These are phyloP conservation scores for Phellopilus nigrolimitatus DNA, from an alignment of 1,284 basidiomycete genomes.

Conservation along the genomic window DNA sequence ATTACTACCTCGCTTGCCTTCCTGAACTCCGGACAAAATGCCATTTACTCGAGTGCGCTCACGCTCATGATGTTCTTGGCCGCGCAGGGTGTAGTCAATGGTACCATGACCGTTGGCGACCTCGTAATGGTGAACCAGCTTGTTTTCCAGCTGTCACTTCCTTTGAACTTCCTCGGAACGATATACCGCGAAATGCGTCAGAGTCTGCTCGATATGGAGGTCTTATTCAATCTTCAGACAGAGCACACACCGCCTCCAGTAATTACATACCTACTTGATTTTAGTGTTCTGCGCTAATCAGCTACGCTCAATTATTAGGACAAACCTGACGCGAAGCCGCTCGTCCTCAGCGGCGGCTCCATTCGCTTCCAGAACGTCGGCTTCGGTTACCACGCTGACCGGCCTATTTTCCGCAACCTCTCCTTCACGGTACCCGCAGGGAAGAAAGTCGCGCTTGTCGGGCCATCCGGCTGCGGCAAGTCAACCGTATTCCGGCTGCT, in stretches of 20 bases:
- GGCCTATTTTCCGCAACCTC: slow-evolving; percentile 86
- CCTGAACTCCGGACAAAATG: slow-evolving; percentile 93
- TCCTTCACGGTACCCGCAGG: slow-evolving; percentile 95
- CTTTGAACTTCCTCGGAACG: slow-evolving; percentile 94
- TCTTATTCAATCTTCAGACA: slow-evolving; percentile 87
- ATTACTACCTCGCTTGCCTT: slow-evolving; percentile 93
- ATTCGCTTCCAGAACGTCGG: slow-evolving; percentile 92
- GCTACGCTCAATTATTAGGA: slow-evolving; percentile 43
- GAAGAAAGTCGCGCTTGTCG: slow-evolving; percentile 94
- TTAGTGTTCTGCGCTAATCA: slow-evolving; percentile 1
- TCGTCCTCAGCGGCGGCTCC: slow-evolving; percentile 74
- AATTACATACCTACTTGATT: slow-evolving; percentile 2
- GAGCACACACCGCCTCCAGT: slow-evolving; percentile 75
- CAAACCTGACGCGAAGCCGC: slow-evolving; percentile 59
- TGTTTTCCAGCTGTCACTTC: slow-evolving; percentile 96
- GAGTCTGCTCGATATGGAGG: slow-evolving; percentile 95
- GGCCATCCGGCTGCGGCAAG: slow-evolving; percentile 97
- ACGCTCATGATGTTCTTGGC: slow-evolving; percentile 97
- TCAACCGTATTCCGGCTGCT: slow-evolving; percentile 93
- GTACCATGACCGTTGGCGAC: slow-evolving; percentile 97
- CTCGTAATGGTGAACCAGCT: slow-evolving; percentile 99
- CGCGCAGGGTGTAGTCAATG: slow-evolving; percentile 89
- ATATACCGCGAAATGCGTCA: slow-evolving; percentile 97
- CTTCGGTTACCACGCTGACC: slow-evolving; percentile 87
- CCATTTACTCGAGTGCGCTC: slow-evolving; percentile 91